Base-by-base conservation (phyloP, 2,329 filamentous ascomycete species). In the Colletotrichum truncatum region DNA sequence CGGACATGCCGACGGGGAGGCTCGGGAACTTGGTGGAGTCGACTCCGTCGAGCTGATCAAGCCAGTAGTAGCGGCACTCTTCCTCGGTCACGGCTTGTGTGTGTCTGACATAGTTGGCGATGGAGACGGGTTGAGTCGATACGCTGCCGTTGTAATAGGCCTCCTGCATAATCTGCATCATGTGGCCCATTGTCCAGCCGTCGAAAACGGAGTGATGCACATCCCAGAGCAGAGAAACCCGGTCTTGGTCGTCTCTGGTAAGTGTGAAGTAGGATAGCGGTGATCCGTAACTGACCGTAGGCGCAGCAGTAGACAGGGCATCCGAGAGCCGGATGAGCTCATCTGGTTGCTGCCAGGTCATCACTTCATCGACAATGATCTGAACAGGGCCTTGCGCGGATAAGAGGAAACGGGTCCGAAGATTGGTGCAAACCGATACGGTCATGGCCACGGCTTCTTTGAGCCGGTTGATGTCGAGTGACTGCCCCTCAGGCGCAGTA, bases 161-260 rank as follows among this genome's bases (percentile, higher is more conserved):
- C 4, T 39, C 38, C 3, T 61, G 16, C 2, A 73, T 49, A 4
- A 45, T 46, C 5, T 69, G 48, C 34, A 70, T 41, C 4, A 72
- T 67, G 1, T 69, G 45, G n/a, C 38, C 46, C n/a, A 73, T 54
- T 1, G 72, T 71, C 72, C 73, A 76, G 7, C 74, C 73, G 55
- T 76, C 74, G 21, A 73, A 75, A 3, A 75, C 67, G 11, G 73
- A 71, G 38, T 76, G 75, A 9, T 76, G 75, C 1, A 72, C 69
- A 2, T 74, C 75, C 75, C 73, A 75, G 2, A 76, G 69, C 6
- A 76, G 74, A 34, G 18, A 64, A 52, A 73, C 73, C 18, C 26
- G 23, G 21, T 52, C 26, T n/a, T 25, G 6, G 23, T 21, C 52
- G n/a, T 55, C 52, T 5, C n/a, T 23, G 28, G 28, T 12, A 28